Conservation (phyloP, 2,329 filamentous ascomycete genomes). For the Fusarium staphyleae region DNA sequence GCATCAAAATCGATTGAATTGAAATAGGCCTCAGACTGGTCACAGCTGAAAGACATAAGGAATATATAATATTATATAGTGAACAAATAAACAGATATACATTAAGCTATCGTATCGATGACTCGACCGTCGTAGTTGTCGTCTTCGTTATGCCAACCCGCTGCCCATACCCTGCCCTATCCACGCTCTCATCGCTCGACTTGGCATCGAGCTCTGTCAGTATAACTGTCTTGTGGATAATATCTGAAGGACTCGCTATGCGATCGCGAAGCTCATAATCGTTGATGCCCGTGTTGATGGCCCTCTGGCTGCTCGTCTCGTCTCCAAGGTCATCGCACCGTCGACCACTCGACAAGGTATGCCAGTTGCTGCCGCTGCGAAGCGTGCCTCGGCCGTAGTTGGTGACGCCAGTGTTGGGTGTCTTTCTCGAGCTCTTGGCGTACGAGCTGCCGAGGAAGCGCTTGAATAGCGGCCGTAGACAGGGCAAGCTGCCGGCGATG, state of each 20-base stretch:
- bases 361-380: slow-evolving; percentile 38
- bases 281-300: slow-evolving; percentile 35
- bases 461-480: slow-evolving; percentile 47
- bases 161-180: slow-evolving; percentile 14
- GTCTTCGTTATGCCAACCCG: slow-evolving; percentile 41
- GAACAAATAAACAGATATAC: neutral
- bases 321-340: slow-evolving; percentile 23
- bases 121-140: slow-evolving; percentile 39
- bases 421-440: slow-evolving; percentile 42
- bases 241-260: slow-evolving; percentile 13
- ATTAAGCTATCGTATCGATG: neutral
- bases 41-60: too few species aligned
- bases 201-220: slow-evolving; percentile 35
- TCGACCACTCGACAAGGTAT: slow-evolving; percentile 32
- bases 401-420: slow-evolving; percentile 35
- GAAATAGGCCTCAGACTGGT: too few species aligned
- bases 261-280: slow-evolving; percentile 41
- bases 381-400: slow-evolving; percentile 38
- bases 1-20: too few species aligned
- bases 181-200: slow-evolving; percentile 37
- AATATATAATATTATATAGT: too few species aligned
- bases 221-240: slow-evolving; percentile 28
- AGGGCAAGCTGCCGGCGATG: slow-evolving; percentile 47
- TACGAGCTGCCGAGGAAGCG: slow-evolving; percentile 43
- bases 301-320: slow-evolving; percentile 43